Conservation (phyloP, 371 early-diverging fungal species). For the Dichotomocladium elegans region DNA sequence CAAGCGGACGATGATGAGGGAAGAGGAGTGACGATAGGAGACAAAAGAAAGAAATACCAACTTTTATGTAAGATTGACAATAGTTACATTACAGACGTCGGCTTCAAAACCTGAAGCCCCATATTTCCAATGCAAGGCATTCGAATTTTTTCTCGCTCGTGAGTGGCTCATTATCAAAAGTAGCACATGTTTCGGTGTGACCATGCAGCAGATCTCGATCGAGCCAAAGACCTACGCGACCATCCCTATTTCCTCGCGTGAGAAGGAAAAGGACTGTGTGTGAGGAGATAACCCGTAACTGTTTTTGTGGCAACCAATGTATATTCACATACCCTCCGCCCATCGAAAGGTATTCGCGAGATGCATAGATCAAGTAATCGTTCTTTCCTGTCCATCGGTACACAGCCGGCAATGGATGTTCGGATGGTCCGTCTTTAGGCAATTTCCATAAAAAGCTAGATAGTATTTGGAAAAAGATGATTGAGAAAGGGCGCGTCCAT, state of each 20-base stretch:
- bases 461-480: too few species aligned
- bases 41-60: background rate
- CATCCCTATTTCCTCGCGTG: conserved; percentile 19
- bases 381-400: conserved; percentile 35
- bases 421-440: background rate
- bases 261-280: background rate
- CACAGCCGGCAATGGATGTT: conserved; percentile 6
- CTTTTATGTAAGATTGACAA: background rate
- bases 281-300: background rate
- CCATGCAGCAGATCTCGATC: conserved; percentile 34
- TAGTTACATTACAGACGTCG: background rate
- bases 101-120: conserved; percentile 27
- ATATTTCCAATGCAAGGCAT: conserved; percentile 33
- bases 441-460: conserved; percentile 34
- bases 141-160: conserved; percentile 18
- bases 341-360: conserved; percentile 21
- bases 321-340: conserved; percentile 25
- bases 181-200: conserved; percentile 30
- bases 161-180: conserved; percentile 30
- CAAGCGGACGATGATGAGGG: too few species aligned
- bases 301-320: background rate
- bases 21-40: background rate
- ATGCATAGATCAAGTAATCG: conserved; percentile 30
- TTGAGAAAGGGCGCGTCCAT: background rate
- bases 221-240: conserved; percentile 32